Percentiles rank a stretch among this genome's conserved stretches.
phyloP scores from a whole-genome alignment of 2,329 filamentous ascomycete species.

The Huntiella abstrusa region DNA sequence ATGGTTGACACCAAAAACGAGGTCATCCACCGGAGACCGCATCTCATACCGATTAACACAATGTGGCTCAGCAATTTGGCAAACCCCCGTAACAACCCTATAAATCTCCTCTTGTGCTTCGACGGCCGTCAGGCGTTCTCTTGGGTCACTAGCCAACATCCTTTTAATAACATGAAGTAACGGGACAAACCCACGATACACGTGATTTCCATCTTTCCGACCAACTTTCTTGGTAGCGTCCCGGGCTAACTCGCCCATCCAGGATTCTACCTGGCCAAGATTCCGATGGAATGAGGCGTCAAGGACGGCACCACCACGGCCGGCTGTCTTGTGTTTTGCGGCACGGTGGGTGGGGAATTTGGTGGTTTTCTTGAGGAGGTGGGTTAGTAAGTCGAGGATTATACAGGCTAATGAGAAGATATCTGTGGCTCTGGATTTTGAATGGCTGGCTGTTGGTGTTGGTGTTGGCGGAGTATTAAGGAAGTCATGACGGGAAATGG shows the following conservation, averaged over 20 bases:
- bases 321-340: constrained; percentile 40
- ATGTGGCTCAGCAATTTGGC: constrained; percentile 30
- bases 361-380: constrained; percentile 47
- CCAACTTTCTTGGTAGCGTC: constrained; percentile 32
- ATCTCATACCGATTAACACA: constrained; percentile 31
- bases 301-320: constrained; percentile 39
- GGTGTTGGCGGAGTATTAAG: constrained; percentile 15
- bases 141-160: constrained; percentile 35
- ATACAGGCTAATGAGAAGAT: constrained; percentile 57
- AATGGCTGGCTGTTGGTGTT: constrained; percentile 20
- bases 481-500: constrained; percentile 19
- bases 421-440: constrained; percentile 41
- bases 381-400: constrained; percentile 51
- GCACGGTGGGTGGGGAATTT: constrained; percentile 49
- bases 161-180: constrained; percentile 32
- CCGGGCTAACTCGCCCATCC: constrained; percentile 43
- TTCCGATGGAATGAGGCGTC: constrained; percentile 60
- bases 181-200: constrained; percentile 32
- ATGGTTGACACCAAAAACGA: constrained; percentile 17
- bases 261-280: constrained; percentile 45
- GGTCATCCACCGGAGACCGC: constrained; percentile 9
- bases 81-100: constrained; percentile 30
- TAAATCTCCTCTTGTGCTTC: constrained; percentile 35
- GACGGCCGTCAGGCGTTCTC: constrained; percentile 31
- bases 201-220: constrained; percentile 21